Evolutionary conservation across 192 early-diverging fungal species (phyloP).

Genomic region (Backusella sp.): DNA sequence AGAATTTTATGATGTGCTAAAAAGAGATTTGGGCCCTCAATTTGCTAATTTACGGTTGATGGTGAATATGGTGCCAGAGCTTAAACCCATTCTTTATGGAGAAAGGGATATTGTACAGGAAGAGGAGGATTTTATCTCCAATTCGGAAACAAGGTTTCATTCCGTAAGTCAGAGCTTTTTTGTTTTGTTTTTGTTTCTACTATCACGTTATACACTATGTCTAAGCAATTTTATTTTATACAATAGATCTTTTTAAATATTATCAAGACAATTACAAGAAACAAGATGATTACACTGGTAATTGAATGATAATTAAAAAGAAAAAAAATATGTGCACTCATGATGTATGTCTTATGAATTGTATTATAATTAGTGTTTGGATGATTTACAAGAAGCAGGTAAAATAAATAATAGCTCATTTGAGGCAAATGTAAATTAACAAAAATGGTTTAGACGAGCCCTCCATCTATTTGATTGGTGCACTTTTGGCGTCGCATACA

Average conservation of each 20-base stretch:
- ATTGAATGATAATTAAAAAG: background rate
- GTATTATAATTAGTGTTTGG: conserved; percentile 20
- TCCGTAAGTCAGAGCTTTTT: conserved; percentile 10
- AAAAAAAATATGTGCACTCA: background rate
- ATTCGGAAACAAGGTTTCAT: conserved; percentile 27
- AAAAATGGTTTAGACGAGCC: conserved; percentile 22
- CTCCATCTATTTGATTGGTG: conserved; percentile 18
- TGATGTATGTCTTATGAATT: background rate
- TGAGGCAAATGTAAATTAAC: background rate
- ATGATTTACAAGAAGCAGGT: conserved; percentile 34
- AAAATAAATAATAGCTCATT: conserved; percentile 8
- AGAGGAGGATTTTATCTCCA: background rate
- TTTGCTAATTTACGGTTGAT: conserved; percentile 24
- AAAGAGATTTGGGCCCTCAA: conserved; percentile 25
- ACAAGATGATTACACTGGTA: conserved; percentile 31
- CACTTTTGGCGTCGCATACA: conserved; percentile 16
- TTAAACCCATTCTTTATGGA: conserved; percentile 19
- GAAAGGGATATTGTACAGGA: background rate
- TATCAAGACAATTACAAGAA: conserved; percentile 18
- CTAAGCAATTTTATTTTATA: background rate
- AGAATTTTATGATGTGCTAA: conserved; percentile 21
- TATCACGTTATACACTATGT: background rate
- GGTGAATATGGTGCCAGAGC: conserved; percentile 25
- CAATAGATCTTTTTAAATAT: conserved; percentile 27
- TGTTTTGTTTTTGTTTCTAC: background rate